A percentile compares a stretch with the other conserved stretches of the same genome.
phyloP scores from a whole-genome alignment of 805 yeast genomes.

The Saccharomycopsis synnaedendra region DNA sequence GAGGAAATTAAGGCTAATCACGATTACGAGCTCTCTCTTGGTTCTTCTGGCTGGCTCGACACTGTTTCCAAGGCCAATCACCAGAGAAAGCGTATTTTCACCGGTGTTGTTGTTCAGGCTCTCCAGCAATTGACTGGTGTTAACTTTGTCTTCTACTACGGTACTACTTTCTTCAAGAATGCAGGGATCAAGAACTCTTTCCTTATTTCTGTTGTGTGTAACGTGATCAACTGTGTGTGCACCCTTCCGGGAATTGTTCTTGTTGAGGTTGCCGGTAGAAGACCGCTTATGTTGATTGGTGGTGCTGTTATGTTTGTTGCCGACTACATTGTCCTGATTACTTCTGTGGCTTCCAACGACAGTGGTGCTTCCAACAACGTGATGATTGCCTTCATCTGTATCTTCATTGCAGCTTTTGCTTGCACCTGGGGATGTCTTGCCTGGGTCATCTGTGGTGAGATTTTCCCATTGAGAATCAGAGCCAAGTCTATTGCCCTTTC shows the following conservation, averaged over 20 bases:
- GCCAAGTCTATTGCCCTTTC: conserved; percentile 41
- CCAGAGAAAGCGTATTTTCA: conserved; percentile 32
- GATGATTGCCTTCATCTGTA: conserved; percentile 40
- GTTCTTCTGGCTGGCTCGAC: conserved; percentile 39
- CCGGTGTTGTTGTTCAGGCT: conserved; percentile 33
- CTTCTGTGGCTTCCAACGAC: conserved; percentile 23
- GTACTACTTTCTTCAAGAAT: conserved; percentile 48
- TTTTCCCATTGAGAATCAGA: conserved; percentile 38
- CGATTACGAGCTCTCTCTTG: conserved; percentile 41
- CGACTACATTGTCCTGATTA: conserved; percentile 50
- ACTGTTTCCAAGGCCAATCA: conserved; percentile 26
- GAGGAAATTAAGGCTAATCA: conserved; percentile 37
- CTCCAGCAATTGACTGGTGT: conserved; percentile 67
- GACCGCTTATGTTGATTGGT: conserved; percentile 49
- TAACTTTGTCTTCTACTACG: conserved; percentile 62
- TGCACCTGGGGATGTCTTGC: conserved; percentile 59
- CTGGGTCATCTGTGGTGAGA: conserved; percentile 44
- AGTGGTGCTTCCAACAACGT: conserved; percentile 33
- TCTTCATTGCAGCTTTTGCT: conserved; percentile 68
- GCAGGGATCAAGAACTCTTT: conserved; percentile 39
- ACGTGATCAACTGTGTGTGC: conserved; percentile 35
- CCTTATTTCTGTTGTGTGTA: conserved; percentile 30
- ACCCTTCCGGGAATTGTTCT: conserved; percentile 44
- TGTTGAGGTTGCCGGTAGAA: conserved; percentile 56
- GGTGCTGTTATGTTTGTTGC: conserved; percentile 52